Base-by-base conservation (phyloP, 1,139 yeast species). In the Nakaseomyces uthaithaninus region DNA sequence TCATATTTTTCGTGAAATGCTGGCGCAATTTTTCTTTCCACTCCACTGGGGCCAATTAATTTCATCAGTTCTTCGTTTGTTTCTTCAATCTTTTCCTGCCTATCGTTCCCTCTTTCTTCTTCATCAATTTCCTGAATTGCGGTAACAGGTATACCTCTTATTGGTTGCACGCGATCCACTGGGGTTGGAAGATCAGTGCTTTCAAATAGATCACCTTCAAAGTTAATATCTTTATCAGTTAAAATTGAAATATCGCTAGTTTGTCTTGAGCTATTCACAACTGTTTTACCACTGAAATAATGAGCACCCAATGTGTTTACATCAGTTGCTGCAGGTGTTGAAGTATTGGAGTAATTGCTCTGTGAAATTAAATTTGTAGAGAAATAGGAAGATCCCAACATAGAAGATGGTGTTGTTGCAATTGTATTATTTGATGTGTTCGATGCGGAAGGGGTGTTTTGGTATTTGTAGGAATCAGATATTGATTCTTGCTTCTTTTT, bases 401-500 rank as follows among this genome's bases (percentile, higher is more conserved):
- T 45, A 2, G 47, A 37, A 6, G 51, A 44, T 2, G 52, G 52
- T 4, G 52, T 43, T 11, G 41, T 43, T 3, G 40, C 45, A 27
- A 28, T 42, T 14, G 38, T 34, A 25, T 36, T 41, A 20, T 28
- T 44, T 26, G 27, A 41, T 39, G 15, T 44, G 3, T 39, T 42
- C 10, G 42, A 41, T 4, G 45, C 39, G 17, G 43, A 38, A 11
- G 44, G 38, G 17, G 44, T 39, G 12, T 41, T 41, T 30, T 47
- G 50, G 10, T 40, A 27, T 27, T 47, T 47, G 28, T 44, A 42
- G 22, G 47, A 26, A 24, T 56, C 62, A 2, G 59, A 53, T 5
- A 55, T 49, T 1, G 60, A 55, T 33, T 52, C 57, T 33, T 53
- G 57, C 36, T 53, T 53, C 35, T 44, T 50, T 42, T 42, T 48